Evolutionary conservation across 441 rosid genomes (phyloP).

Genomic region (Pelargonium myrrhifolium): DNA sequence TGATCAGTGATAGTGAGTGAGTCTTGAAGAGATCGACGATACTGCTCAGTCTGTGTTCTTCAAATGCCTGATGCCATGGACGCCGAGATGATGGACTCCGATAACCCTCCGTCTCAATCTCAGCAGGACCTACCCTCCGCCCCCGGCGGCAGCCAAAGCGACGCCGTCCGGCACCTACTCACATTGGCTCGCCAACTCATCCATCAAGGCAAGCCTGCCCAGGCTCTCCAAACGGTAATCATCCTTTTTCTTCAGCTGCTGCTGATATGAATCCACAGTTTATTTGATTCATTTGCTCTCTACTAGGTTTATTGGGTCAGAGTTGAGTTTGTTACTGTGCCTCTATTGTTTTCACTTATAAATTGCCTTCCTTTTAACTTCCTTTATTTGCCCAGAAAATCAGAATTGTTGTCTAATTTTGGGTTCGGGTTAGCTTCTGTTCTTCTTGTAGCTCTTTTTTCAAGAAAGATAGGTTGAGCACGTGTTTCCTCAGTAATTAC

Average conservation of each 20-base stretch:
- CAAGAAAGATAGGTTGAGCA: too few relatives aligned
- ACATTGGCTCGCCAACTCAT: constrained; percentile 62
- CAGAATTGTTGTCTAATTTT: too few relatives aligned
- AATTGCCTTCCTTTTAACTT: too few relatives aligned
- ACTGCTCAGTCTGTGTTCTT: too few relatives aligned
- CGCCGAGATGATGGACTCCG: constrained; percentile 48
- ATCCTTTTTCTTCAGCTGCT: not conserved
- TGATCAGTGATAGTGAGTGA: too few relatives aligned
- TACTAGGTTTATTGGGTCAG: not conserved
- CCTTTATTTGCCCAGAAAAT: too few relatives aligned
- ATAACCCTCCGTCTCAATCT: constrained; percentile 3
- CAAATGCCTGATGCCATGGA: constrained; percentile 38
- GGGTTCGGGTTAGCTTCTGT: too few relatives aligned
- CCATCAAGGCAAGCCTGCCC: constrained; percentile 69
- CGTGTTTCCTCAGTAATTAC: too few relatives aligned
- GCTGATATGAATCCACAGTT: not conserved
- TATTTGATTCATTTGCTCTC: not conserved
- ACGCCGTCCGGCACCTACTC: constrained; percentile 40
- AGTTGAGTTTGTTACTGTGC: not conserved
- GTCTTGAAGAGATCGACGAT: too few relatives aligned
- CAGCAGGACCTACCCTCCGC: not conserved
- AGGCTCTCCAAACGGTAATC: constrained; percentile 87
- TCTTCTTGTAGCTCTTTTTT: too few relatives aligned
- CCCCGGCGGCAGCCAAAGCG: constrained; percentile 16
- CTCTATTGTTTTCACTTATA: too few relatives aligned